Base-by-base conservation (phyloP, 805 yeast species). In the Maudiozyma pseudohumilis region DNA sequence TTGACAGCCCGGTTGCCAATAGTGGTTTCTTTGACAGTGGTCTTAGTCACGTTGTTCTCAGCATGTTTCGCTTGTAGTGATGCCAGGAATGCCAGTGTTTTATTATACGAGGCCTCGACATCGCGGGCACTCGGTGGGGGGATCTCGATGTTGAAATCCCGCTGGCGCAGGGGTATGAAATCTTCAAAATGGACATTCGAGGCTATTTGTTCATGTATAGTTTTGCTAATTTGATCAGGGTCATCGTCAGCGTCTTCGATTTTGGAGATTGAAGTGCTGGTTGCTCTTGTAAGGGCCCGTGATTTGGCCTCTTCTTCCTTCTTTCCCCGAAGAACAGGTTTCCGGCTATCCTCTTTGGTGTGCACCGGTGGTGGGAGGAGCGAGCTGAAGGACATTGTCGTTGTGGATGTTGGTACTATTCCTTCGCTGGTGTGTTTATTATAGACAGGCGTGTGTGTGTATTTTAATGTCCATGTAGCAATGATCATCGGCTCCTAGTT, bases 81-180 rank as follows among this genome's bases (percentile, higher is more conserved):
- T 10, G 27, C 8, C 33, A 40, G 27, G 29, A 36, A 50, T 66
- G 72, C 30, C 66, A 60, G 67, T 0, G 96, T 86, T 35, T 69
- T 69, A 6, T 66, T 60, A 1, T 78, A 64, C 10, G 79, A 70
- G 4, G 55, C 63, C 11, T 52, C 54, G 4, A 76, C 58, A 16
- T 68, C 68, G 13, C 66, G 71, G 27, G 68, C 68, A 1, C 69
- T 52, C 0, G 78, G 79, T 23, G 58, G 47, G 3, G 73, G 66
- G 5, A 73, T 49, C 3, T 59, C 46, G 5, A 73, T 35, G 12
- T 61, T 55, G 15, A 63, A 62, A 22, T 59, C 50, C 41, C 59
- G 64, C 50, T 55, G 75, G 45, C 82, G 68, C 34, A 79, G 58
- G 0, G 88, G 87, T 19, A 78, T 68, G 22, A 81, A 69, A 38